Conservation (phyloP, 2,329 filamentous ascomycete species). For the Fusarium xylarioides region DNA sequence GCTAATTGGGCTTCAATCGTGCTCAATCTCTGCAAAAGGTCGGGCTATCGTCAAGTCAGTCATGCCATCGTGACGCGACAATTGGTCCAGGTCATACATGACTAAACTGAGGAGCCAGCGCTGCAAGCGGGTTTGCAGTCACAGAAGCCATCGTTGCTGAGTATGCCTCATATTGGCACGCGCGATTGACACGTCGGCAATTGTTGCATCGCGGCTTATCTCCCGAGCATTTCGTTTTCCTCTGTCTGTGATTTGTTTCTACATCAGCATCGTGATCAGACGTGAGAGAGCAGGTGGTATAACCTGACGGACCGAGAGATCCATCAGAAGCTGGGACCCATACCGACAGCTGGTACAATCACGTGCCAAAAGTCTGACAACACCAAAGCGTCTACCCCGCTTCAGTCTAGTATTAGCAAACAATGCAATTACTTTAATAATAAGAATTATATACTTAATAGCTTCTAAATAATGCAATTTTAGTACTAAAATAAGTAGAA, state of each 20-base stretch:
- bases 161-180: background rate
- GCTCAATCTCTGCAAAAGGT: background rate
- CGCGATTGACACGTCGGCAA: background rate
- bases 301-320: background rate
- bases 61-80: fast-evolving
- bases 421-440: too few relatives aligned
- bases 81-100: background rate
- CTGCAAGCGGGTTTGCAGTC: background rate
- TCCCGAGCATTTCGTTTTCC: background rate
- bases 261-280: background rate
- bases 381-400: too few relatives aligned
- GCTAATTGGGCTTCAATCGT: background rate
- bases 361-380: too few relatives aligned
- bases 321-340: background rate
- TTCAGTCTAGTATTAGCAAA: too few relatives aligned
- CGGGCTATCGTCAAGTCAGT: background rate
- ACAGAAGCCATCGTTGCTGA: background rate
- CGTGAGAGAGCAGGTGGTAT: background rate
- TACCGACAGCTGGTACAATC: background rate
- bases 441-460: too few relatives aligned
- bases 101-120: background rate
- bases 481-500: too few relatives aligned
- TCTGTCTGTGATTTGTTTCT: background rate
- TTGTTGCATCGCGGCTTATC: background rate
- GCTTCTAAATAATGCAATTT: too few relatives aligned